phyloP scores from a whole-genome alignment of 257 asterid species.

The Lithospermum erythrorhizon region DNA sequence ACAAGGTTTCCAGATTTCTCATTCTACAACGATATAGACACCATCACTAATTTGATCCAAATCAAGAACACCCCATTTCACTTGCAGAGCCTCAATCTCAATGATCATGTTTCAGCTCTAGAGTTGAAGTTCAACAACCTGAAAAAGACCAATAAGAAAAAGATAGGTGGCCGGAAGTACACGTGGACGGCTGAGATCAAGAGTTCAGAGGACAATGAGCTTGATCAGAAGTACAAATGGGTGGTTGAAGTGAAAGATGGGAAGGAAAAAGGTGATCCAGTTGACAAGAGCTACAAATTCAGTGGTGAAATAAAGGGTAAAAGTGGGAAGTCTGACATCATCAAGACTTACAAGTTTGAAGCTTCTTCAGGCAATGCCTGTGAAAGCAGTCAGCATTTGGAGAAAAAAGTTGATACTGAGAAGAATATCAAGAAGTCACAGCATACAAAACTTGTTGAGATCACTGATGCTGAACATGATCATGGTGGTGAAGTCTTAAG shows the following conservation, averaged over 20 bases:
- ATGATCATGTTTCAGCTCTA: slow-evolving; percentile 58
- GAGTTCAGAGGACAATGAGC: no score
- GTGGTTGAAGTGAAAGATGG: slow-evolving; percentile 56
- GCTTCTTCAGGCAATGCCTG: slow-evolving; percentile 27
- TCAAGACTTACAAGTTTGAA: slow-evolving; percentile 47
- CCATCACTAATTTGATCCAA: slow-evolving; percentile 75
- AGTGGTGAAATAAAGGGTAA: slow-evolving; percentile 71
- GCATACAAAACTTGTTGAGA: slow-evolving; percentile 44
- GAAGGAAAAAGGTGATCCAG: slow-evolving; percentile 36
- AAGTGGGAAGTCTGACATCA: slow-evolving; percentile 30
- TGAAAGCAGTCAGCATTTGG: slow-evolving; percentile 6
- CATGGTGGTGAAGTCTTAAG: slow-evolving; percentile 56
- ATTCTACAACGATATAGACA: no score
- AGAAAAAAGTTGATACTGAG: slow-evolving; percentile 18
- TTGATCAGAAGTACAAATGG: slow-evolving; percentile 19
- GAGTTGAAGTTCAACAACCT: slow-evolving; percentile 43
- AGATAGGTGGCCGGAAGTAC: slow-evolving; percentile 57
- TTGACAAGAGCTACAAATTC: slow-evolving; percentile 45
- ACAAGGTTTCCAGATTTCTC: no score
- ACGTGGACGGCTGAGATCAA: slow-evolving; percentile 10
- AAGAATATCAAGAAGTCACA: slow-evolving; percentile 23
- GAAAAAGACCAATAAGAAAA: slow-evolving; percentile 23
- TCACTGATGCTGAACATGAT: slow-evolving; percentile 42
- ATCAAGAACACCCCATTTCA: slow-evolving; percentile 36
- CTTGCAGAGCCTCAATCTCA: slow-evolving; percentile 13